Evolutionary conservation across 306 rosid genomes (phyloP).

Genomic region (Cotoneaster glaucophyllus): DNA sequence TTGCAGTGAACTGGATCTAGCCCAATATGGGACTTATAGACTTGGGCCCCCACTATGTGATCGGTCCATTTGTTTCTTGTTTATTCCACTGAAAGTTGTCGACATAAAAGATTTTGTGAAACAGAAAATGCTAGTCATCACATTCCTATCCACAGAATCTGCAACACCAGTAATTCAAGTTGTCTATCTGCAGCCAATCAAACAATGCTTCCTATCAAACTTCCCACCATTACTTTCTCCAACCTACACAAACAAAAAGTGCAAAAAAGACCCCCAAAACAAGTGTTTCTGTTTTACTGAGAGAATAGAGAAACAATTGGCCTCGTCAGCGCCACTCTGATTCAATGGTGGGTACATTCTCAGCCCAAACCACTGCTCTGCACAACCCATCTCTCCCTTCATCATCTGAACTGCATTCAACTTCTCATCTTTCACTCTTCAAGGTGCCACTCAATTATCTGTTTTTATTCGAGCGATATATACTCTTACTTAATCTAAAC

Average conservation of each 20-base stretch:
- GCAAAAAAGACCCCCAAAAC: neutral
- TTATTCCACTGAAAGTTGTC: neutral
- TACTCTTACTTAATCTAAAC: no score
- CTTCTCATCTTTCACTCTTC: slow-evolving; percentile 27
- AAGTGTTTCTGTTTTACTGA: neutral
- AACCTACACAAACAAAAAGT: slow-evolving; percentile 2
- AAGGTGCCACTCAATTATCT: slow-evolving; percentile 25
- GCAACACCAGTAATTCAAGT: neutral
- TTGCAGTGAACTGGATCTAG: no score
- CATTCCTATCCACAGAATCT: slow-evolving; percentile 34
- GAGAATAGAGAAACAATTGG: neutral
- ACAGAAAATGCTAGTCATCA: neutral
- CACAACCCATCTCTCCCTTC: slow-evolving; percentile 14
- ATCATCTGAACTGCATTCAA: slow-evolving; percentile 23
- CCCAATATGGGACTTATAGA: no score
- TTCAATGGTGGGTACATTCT: slow-evolving; percentile 60
- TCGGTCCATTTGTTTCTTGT: neutral
- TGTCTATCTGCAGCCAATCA: slow-evolving; percentile 32
- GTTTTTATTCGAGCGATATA: no score
- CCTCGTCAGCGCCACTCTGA: neutral
- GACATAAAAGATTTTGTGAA: neutral
- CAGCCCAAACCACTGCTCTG: slow-evolving; percentile 22
- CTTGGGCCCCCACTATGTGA: neutral
- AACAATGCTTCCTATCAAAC: slow-evolving; percentile 16
- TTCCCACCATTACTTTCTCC: slow-evolving; percentile 1